phyloP scores from a whole-genome alignment of 2,329 filamentous ascomycete species.

The Alternaria dauci region DNA sequence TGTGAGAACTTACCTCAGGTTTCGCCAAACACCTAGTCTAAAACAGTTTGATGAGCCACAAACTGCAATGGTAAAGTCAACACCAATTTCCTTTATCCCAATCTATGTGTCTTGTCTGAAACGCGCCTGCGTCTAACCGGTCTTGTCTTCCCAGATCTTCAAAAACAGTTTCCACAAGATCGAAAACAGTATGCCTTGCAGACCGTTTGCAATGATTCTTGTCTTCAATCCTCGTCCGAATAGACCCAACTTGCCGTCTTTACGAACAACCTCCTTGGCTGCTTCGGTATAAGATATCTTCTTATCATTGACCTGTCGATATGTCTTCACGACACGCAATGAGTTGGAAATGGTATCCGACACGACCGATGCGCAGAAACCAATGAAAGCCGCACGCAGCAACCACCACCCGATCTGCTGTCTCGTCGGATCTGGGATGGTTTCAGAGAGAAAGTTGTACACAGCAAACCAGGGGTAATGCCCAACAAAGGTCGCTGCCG shows the following conservation, averaged over 20 bases:
- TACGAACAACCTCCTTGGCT: constrained; percentile 33
- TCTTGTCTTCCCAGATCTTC: constrained; percentile 35
- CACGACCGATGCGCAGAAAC: constrained; percentile 40
- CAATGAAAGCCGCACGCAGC: constrained; percentile 38
- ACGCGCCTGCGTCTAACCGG: neutral
- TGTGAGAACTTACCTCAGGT: neutral
- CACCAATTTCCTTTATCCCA: neutral
- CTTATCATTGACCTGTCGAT: constrained; percentile 41
- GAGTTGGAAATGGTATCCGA: constrained; percentile 43
- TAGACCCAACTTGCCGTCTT: constrained; percentile 35
- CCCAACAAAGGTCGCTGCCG: constrained; percentile 41
- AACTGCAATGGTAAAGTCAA: neutral
- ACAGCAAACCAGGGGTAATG: constrained; percentile 44
- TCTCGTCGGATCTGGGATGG: constrained; percentile 31
- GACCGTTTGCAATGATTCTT: constrained; percentile 40
- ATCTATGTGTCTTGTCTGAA: neutral
- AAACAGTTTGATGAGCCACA: neutral
- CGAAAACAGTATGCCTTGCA: constrained; percentile 43
- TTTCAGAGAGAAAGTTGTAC: constrained; percentile 39
- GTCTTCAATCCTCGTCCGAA: constrained; percentile 42
- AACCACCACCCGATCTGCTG: constrained; percentile 35
- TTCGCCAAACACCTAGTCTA: neutral
- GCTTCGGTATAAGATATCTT: constrained; percentile 39
- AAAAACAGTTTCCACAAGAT: constrained; percentile 43
- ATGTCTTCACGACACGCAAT: constrained; percentile 40